These are phyloP conservation scores for Coriolopsis trogii DNA, from an alignment of 1,284 basidiomycete genomes.

Conservation along the genomic window DNA sequence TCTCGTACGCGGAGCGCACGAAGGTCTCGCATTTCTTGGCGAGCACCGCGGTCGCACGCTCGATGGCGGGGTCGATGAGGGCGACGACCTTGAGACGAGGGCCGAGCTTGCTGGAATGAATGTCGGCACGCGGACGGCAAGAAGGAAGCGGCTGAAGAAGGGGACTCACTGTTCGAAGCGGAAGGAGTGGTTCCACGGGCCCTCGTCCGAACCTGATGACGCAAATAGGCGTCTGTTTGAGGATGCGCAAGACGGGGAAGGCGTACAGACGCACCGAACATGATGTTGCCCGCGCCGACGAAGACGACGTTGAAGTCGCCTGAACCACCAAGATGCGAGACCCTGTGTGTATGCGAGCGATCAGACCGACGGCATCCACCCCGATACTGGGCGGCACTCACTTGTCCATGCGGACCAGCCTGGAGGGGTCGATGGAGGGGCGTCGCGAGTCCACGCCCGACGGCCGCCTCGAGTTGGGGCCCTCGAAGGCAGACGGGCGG, in stretches of 20 bases:
- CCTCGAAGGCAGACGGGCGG: constrained; percentile 27
- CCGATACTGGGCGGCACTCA: constrained; percentile 30
- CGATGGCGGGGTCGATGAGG: constrained; percentile 88
- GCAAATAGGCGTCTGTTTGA: constrained; percentile 2
- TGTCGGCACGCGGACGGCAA: constrained; percentile 18
- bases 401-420: constrained; percentile 80
- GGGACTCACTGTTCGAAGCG: constrained; percentile 82
- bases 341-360: constrained; percentile 40
- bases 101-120: constrained; percentile 81
- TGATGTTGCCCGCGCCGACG: constrained; percentile 92
- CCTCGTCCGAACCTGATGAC: constrained; percentile 73
- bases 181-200: constrained; percentile 95
- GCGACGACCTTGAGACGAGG: constrained; percentile 95
- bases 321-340: constrained; percentile 54
- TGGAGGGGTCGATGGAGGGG: constrained; percentile 74
- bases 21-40: constrained; percentile 93
- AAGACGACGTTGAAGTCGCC: constrained; percentile 90
- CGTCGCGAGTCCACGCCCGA: constrained; percentile 50
- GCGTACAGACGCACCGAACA: constrained; percentile 71
- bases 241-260: neutral
- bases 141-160: neutral
- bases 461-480: constrained; percentile 36
- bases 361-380: neutral
- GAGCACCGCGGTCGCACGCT: constrained; percentile 82
- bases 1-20: constrained; percentile 91